These are phyloP conservation scores for Udeniomyces megalosporus DNA, from an alignment of 768 basidiomycete genomes.

Conservation along the genomic window DNA sequence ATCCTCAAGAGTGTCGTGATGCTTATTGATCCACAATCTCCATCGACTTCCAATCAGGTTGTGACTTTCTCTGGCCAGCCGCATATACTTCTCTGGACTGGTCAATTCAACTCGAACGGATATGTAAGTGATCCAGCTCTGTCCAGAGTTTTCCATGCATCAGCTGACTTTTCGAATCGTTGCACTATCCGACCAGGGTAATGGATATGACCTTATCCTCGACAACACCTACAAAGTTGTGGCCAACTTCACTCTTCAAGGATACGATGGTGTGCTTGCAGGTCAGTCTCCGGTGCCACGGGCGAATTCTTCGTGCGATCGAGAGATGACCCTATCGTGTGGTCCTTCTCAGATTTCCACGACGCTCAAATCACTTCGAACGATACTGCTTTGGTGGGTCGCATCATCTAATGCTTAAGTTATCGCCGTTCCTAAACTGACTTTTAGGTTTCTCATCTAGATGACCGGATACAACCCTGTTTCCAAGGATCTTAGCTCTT, in stretches of 20 bases:
- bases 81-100: not conserved
- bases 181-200: too few relatives aligned
- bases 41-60: too few relatives aligned
- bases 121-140: not conserved
- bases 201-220: conserved; percentile 9
- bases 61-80: too few relatives aligned
- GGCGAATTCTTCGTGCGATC: conserved; percentile 18
- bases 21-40: too few relatives aligned
- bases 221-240: conserved; percentile 14
- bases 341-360: not conserved
- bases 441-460: not conserved
- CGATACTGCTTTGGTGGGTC: conserved; percentile 20
- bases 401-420: not conserved
- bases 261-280: not conserved
- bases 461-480: conserved; percentile 13
- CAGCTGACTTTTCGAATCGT: not conserved
- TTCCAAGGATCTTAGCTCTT: conserved; percentile 18
- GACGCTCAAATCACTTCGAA: conserved; percentile 22
- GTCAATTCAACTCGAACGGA: not conserved
- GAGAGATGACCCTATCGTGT: not conserved
- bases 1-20: too few relatives aligned
- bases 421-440: not conserved
- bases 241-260: conserved; percentile 11
- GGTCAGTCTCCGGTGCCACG: not conserved
- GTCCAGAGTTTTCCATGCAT: not conserved